phyloP scores from a whole-genome alignment of 2,329 filamentous ascomycete genomes.

The Amylocarpus encephaloides region DNA sequence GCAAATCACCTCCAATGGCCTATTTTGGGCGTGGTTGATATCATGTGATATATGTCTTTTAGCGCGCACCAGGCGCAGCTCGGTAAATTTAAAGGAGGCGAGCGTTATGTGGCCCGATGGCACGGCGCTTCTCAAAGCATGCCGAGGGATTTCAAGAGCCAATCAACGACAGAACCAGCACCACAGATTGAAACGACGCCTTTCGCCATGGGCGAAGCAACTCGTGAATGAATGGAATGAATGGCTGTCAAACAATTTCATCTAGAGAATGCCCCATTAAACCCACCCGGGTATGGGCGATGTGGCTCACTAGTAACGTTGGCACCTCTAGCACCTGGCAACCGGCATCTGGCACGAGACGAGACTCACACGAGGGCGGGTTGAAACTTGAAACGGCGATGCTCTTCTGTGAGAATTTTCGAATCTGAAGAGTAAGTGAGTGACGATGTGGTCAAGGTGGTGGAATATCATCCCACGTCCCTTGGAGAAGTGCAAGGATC shows the following conservation, averaged over 20 bases:
- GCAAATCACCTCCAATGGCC: too few species aligned
- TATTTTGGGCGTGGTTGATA: too few species aligned
- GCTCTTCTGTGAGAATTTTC: background rate
- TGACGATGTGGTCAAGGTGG: background rate
- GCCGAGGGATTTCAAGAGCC: background rate
- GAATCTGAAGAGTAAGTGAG: too few species aligned
- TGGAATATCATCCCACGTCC: background rate
- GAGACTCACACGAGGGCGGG: background rate
- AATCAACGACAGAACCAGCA: background rate
- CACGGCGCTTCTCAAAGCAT: conserved; percentile 3
- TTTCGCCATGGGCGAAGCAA: too few species aligned
- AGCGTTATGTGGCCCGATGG: background rate
- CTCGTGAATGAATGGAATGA: too few species aligned
- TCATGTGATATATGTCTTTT: too few species aligned
- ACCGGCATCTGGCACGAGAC: background rate
- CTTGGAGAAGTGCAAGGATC: too few species aligned
- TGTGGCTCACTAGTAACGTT: too few species aligned
- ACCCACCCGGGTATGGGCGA: too few species aligned
- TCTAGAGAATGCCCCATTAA: too few species aligned
- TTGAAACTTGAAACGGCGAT: background rate
- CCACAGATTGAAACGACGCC: background rate
- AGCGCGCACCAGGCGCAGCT: background rate
- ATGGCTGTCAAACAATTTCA: too few species aligned
- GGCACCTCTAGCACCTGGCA: too few species aligned
- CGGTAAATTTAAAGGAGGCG: background rate